phyloP scores from a whole-genome alignment of 495 filamentous ascomycete genomes.

The Trichoderma orchidacearum region DNA sequence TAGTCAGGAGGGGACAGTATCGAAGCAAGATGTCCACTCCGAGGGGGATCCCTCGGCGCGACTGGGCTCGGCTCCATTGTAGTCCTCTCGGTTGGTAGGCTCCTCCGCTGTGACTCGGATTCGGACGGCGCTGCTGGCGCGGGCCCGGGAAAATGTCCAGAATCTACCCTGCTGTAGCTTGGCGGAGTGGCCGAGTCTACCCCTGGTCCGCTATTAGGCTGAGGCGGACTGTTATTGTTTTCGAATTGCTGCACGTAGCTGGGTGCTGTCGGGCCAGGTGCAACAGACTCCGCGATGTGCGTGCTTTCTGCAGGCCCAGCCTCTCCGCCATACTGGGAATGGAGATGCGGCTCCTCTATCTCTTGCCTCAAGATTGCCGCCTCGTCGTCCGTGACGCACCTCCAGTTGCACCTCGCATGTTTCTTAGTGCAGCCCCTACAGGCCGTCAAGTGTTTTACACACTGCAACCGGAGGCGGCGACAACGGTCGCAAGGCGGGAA shows the following conservation, averaged over 20 bases:
- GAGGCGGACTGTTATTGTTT: no score
- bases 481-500: constrained; percentile 74
- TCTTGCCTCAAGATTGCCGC: constrained; percentile 22
- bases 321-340: neutral
- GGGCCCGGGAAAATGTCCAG: no score
- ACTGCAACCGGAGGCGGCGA: constrained; percentile 64
- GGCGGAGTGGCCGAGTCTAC: no score
- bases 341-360: constrained; percentile 4
- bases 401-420: constrained; percentile 77
- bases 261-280: no score
- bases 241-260: no score
- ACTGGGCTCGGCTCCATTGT: neutral
- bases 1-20: neutral
- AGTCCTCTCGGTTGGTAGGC: neutral
- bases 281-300: no score
- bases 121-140: neutral
- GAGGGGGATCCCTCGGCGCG: neutral
- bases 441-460: constrained; percentile 71
- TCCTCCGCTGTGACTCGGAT: neutral
- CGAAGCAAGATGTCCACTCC: neutral
- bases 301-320: neutral
- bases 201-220: no score
- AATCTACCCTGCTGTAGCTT: no score
- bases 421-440: constrained; percentile 82
- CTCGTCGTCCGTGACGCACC: constrained; percentile 59